Evolutionary conservation across 2,329 filamentous ascomycete genomes (phyloP).

Genomic region (Curvularia spicifera): DNA sequence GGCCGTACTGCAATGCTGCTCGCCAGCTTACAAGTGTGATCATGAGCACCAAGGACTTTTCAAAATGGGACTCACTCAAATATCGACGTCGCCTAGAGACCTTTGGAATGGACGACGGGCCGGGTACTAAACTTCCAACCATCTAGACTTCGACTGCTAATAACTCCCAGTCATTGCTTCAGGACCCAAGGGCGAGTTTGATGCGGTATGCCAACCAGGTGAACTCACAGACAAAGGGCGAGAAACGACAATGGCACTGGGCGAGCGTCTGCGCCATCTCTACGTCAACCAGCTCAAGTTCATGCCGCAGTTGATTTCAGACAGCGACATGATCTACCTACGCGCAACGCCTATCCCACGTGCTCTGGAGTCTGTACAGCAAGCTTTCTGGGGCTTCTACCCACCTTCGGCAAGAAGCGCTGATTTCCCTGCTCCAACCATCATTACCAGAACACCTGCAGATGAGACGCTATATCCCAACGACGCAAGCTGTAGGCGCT

Average conservation of each 20-base stretch:
- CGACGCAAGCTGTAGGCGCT: constrained; percentile 56
- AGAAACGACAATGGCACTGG: constrained; percentile 57
- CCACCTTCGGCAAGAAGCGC: constrained; percentile 52
- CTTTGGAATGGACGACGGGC: constrained; percentile 70
- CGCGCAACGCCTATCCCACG: constrained; percentile 58
- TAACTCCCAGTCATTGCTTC: constrained; percentile 61
- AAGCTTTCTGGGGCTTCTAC: constrained; percentile 58
- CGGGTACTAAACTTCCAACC: constrained; percentile 45
- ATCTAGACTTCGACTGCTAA: constrained; percentile 9
- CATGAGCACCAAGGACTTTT: constrained; percentile 59
- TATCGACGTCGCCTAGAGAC: constrained; percentile 80
- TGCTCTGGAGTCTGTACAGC: constrained; percentile 59
- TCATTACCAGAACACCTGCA: constrained; percentile 53
- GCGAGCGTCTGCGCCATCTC: constrained; percentile 56
- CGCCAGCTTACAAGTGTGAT: constrained; percentile 71
- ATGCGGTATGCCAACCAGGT: constrained; percentile 69
- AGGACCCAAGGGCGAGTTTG: constrained; percentile 72
- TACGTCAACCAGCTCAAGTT: constrained; percentile 59
- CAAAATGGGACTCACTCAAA: constrained; percentile 64
- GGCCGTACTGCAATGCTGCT: constrained; percentile 89
- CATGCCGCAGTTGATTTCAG: constrained; percentile 54
- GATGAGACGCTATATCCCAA: constrained; percentile 61
- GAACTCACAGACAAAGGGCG: constrained; percentile 59
- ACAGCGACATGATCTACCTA: constrained; percentile 54
- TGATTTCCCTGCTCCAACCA: constrained; percentile 53